Conservation (phyloP, 2,329 filamentous ascomycete genomes). For the Hypoxylon sp. region DNA sequence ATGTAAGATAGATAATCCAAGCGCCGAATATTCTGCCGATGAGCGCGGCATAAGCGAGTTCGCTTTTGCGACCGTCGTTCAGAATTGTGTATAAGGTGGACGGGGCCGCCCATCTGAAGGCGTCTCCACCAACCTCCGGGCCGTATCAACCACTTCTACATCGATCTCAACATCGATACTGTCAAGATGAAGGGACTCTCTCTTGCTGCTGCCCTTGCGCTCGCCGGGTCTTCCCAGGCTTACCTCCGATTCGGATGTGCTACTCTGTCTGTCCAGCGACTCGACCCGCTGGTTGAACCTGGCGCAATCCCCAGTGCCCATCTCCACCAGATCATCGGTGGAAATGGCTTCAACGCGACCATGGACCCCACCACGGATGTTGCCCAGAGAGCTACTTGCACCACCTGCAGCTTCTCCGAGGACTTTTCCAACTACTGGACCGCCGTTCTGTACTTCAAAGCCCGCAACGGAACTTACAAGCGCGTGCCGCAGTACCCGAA, state of each 20-base stretch:
- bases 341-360: constrained; percentile 47
- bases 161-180: constrained; percentile 37
- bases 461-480: constrained; percentile 48
- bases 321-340: constrained; percentile 47
- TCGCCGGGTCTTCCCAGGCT: constrained; percentile 43
- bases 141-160: constrained; percentile 31
- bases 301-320: constrained; percentile 45
- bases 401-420: constrained; percentile 51
- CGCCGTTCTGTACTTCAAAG: constrained; percentile 48
- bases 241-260: constrained; percentile 48
- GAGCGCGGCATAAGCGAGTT: constrained; percentile 41
- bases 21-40: constrained; percentile 37
- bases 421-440: constrained; percentile 50
- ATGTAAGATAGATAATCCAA: constrained; percentile 38
- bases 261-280: constrained; percentile 45
- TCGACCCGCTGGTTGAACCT: constrained; percentile 47
- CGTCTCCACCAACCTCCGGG: constrained; percentile 33
- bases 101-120: constrained; percentile 7
- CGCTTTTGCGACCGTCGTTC: constrained; percentile 11
- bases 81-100: constrained; percentile 26
- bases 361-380: constrained; percentile 47
- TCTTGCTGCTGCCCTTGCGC: constrained; percentile 42
- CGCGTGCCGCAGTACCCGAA: constrained; percentile 48
- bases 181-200: constrained; percentile 53
- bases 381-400: constrained; percentile 49